A percentile compares a stretch with the other conserved stretches of the same genome.
Conservation (phyloP, 345 rosid genomes). For the Rhizophora mangle region DNA sequence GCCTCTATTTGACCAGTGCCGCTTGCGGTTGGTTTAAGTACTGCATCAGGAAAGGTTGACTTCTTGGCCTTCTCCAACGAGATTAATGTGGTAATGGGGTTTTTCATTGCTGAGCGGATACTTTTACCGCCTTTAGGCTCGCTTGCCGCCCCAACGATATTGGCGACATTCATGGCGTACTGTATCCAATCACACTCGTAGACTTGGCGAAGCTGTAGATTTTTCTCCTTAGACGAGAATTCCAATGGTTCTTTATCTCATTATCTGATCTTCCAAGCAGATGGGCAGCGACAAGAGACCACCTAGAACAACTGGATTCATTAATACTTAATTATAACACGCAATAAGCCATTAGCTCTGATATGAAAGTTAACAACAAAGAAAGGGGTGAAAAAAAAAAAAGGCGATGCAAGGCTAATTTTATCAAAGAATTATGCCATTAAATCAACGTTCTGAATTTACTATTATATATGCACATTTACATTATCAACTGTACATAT, state of each 20-base stretch:
- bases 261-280: slow-evolving; percentile 85
- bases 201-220: slow-evolving; percentile 37
- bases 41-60: slow-evolving; percentile 1
- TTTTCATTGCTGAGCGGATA: slow-evolving; percentile 43
- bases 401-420: no score
- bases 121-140: slow-evolving; percentile 26
- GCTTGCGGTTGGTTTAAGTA: slow-evolving; percentile 3
- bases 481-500: no score
- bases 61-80: slow-evolving; percentile 15
- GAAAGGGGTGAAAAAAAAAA: no score
- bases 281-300: slow-evolving; percentile 81
- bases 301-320: slow-evolving; percentile 37
- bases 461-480: no score
- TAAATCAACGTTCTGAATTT: no score
- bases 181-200: neutral
- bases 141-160: slow-evolving; percentile 17
- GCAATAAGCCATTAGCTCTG: neutral
- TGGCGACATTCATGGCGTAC: slow-evolving; percentile 7
- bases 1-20: neutral
- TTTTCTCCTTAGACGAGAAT: slow-evolving; percentile 71
- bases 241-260: slow-evolving; percentile 92
- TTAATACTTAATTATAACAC: neutral
- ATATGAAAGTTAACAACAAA: neutral
- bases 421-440: no score
- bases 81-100: slow-evolving; percentile 35